Evolutionary conservation across 2,329 filamentous ascomycete genomes (phyloP), one percentile per base, ranked within the genome.

Genomic region (Ascochyta lentis): DNA sequence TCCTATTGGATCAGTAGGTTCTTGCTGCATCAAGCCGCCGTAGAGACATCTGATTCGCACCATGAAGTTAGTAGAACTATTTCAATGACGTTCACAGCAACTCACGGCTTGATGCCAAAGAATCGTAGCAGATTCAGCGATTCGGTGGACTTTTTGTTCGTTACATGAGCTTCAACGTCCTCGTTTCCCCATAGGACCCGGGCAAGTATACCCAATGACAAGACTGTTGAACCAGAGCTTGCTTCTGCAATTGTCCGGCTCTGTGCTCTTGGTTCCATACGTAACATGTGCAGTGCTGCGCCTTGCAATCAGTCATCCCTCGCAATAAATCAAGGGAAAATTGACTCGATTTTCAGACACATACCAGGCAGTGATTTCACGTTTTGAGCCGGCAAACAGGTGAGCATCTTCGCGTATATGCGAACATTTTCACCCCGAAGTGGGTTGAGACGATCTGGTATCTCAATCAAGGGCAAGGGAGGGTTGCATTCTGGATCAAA

Each of bases 321-420:
- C 5, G 13, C 24, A 4, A 8, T 4, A 7, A 3, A 6, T 16
- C 8, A 29, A 3, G 8, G 12, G 27, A 10, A 10, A 12, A 29
- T 29, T 7, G 26, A 9, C 27, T 9, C 9, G 7, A 2, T 10
- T 10, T 29, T 29, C 27, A 29, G 27, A 29, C 27, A 29, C 27
- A 1, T 29, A 29, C 82, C 83, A 63, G 86, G 86, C 72, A 89
- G 80, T 2, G 82, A 80, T 66, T 88, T 88, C 61, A 88, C 86
- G 43, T 88, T 88, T 58, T 88, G 84, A 3, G 85, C 83, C 0
- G 86, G 85, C 63, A 85, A 83, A 77, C 83, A 83, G 2, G 83
- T 85, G 80, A 88, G 83, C 83, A 88, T 84, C 73, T 88, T 88
- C 34, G 86, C 85, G 59, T 86, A 87, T 48, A 88, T 86, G 10